These are phyloP conservation scores for Setaria italica DNA, from an alignment of 202 grass and related monocot species.

Conservation along the genomic window DNA sequence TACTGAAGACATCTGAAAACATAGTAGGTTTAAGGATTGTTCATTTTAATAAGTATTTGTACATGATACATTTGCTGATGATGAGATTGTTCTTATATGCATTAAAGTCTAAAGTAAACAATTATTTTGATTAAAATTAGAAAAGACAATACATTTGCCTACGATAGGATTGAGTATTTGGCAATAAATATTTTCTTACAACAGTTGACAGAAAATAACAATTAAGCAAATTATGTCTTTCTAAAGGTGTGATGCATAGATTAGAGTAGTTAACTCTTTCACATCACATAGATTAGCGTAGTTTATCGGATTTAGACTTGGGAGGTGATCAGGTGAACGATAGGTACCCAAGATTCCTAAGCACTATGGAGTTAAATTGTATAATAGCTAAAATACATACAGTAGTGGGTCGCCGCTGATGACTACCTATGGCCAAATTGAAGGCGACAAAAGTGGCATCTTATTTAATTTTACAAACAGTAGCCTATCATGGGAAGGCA, in stretches of 20 bases:
- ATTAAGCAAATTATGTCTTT: not conserved
- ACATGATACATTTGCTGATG: not conserved
- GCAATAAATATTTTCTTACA: not conserved
- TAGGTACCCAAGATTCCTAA: conserved; percentile 27
- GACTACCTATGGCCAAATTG: conserved; percentile 40
- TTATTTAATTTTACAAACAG: conserved; percentile 36
- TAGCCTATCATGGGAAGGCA: not conserved
- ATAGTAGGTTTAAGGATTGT: not conserved
- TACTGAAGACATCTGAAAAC: not conserved
- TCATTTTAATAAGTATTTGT: not conserved
- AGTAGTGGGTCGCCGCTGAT: conserved; percentile 32
- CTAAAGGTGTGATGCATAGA: not conserved
- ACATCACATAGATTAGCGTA: not conserved
- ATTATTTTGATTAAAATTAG: not conserved
- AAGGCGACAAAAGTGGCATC: conserved; percentile 32
- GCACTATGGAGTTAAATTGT: conserved; percentile 20
- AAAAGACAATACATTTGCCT: not conserved
- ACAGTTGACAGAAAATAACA: not conserved
- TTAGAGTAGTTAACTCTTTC: conserved; percentile 20
- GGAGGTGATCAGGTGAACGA: not conserved
- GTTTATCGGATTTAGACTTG: conserved; percentile 6
- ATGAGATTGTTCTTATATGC: not conserved
- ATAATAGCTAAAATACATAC: conserved; percentile 33
- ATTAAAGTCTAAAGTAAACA: not conserved
- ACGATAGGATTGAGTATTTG: not conserved